Conservation (phyloP, 2,329 filamentous ascomycete species). For the Hawksworthiomyces lignivorus region DNA sequence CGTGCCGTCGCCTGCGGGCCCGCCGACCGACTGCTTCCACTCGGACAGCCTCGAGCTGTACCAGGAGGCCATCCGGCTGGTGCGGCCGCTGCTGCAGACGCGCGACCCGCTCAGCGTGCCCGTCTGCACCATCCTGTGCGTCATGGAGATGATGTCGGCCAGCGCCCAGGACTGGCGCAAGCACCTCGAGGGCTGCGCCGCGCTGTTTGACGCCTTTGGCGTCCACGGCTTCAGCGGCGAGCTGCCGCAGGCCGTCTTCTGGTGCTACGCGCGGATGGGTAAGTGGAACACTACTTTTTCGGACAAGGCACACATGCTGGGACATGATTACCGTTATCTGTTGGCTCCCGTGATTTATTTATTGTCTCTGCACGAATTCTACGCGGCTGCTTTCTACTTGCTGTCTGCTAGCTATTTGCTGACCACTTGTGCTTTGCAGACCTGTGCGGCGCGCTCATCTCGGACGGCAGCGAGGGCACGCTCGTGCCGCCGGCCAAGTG, state of each 20-base stretch:
- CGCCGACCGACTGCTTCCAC: no score
- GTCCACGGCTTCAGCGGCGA: constrained; percentile 48
- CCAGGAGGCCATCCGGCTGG: constrained; percentile 42
- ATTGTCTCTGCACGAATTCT: no score
- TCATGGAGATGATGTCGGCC: constrained; percentile 36
- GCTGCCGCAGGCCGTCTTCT: constrained; percentile 47
- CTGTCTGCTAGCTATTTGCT: no score
- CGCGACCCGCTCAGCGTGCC: constrained; percentile 27
- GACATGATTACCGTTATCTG: no score
- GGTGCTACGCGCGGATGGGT: constrained; percentile 54
- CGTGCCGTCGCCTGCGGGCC: no score
- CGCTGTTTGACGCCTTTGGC: constrained; percentile 43
- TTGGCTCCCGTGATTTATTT: no score
- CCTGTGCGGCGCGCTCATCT: constrained; percentile 48
- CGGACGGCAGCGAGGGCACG: constrained; percentile 42
- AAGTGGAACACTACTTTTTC: no score
- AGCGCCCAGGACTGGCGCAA: constrained; percentile 43
- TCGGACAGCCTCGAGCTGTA: constrained; percentile 48
- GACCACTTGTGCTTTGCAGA: no score
- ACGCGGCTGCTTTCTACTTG: no score
- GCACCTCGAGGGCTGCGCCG: constrained; percentile 51
- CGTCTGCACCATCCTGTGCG: constrained; percentile 32
- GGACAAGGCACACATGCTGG: no score
- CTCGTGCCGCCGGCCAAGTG: constrained; percentile 42
- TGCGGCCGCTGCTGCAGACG: constrained; percentile 27